A percentile compares a stretch with the other conserved stretches of the same genome.
These are phyloP conservation scores for Sesbania bispinosa DNA, from an alignment of 306 rosid species.

Conservation along the genomic window DNA sequence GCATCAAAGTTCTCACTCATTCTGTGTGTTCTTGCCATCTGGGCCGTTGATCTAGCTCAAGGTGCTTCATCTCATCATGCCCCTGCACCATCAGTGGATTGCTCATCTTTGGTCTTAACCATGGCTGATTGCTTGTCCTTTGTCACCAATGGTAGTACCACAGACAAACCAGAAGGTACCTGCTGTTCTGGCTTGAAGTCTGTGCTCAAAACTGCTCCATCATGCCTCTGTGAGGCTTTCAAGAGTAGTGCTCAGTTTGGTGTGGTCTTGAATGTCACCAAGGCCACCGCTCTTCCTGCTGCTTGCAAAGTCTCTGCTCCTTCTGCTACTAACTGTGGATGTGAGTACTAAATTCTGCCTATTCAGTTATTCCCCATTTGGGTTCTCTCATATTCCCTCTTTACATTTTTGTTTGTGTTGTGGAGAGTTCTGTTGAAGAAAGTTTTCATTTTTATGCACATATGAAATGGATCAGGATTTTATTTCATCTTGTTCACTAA, in stretches of 20 bases:
- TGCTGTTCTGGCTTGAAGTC: conserved; percentile 87
- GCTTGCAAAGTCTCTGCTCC: conserved; percentile 92
- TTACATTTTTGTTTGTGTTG: neutral
- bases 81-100: conserved; percentile 78
- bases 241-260: conserved; percentile 83
- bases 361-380: neutral
- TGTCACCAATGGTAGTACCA: conserved; percentile 79
- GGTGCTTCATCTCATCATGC: conserved; percentile 42
- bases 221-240: conserved; percentile 80
- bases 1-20: conserved; percentile 28
- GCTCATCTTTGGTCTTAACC: conserved; percentile 50
- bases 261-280: conserved; percentile 76
- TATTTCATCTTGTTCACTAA: neutral
- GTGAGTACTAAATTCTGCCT: conserved; percentile 31
- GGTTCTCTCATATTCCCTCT: neutral
- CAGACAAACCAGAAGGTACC: conserved; percentile 52
- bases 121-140: conserved; percentile 87
- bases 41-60: neutral
- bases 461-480: neutral
- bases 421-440: neutral
- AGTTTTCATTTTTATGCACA: conserved; percentile 24
- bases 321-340: conserved; percentile 65
- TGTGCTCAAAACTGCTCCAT: conserved; percentile 67
- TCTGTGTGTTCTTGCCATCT: conserved; percentile 16
- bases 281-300: conserved; percentile 75